Evolutionary conservation across 177 flowering plant genomes (phyloP), one percentile per base, ranked within the genome.

Genomic region (Vitis hybrid): DNA sequence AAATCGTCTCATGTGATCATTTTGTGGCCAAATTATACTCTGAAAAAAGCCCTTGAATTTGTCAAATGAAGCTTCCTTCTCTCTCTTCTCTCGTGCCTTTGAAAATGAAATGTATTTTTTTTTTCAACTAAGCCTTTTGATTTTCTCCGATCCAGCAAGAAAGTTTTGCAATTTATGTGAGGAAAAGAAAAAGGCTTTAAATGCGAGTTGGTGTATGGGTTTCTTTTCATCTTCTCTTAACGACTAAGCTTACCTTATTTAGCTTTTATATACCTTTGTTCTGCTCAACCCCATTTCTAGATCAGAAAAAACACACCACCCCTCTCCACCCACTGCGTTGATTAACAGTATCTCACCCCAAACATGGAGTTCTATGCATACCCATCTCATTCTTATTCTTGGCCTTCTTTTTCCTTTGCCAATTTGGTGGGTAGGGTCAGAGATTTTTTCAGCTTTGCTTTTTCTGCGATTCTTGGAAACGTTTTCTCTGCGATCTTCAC

Each of bases 401-500:
- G 74, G 38, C 31, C 77, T 13, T 58, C 74, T 28, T 66, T 77
- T 55, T 68, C 66, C n/a, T 63, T 84, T 59, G 85, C 81, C 52
- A 68, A 76, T 74, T 73, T 83, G 74, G 76, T 84, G 65, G 84
- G 81, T 1, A 83, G 76, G 77, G 79, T 87, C 33, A 84, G 70
- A 71, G 81, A 75, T n/a, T 73, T 73, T 58, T 77, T 80, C 74
- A 71, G 76, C 59, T 81, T 77, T 68, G 83, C 87, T 11, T 79
- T 85, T 33, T 83, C 97, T 73, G 80, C 88, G 1, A 58, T 87
- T 71, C 62, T 95, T 22, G 92, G 97, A 31, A 90, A 86, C 73
- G 72, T 92, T 52, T 74, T 95, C 75, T 90, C 94, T 59, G 97
- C 91, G 73, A 77, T 91, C 67, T 85, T 95, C 77, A 90, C 97